Base-by-base conservation (phyloP, 176 grass and related monocot genomes). In the Dendrocalamus sinicus region DNA sequence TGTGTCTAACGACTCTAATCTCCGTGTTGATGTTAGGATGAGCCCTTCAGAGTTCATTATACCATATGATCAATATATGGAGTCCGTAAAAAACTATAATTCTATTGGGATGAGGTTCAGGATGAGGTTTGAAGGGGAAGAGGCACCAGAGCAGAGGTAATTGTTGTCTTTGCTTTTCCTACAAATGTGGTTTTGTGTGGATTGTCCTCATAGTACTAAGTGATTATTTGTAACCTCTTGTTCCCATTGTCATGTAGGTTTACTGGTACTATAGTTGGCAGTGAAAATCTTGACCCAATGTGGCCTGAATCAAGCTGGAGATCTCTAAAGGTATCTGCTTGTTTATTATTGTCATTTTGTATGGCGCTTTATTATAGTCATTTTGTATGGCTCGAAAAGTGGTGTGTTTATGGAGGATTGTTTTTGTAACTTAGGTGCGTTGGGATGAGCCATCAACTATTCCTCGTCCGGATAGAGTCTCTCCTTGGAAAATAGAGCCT, bases 51-150 rank as follows among this genome's bases (percentile, higher is more conserved):
- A 94, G 89, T 97, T 97, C 86, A 94, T 97, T 69, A 87, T 97
- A 89, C 92, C 92, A 13, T 97, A 82, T 85, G 90, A 92, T 81
- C 94, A 89, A 52, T 97, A 97, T 76, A 89, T 91, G 90, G 92
- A 94, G 75, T 88, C 92, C 14, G 57, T 88, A 0, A 97, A 94
- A 70, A 89, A 87, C 82, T 93, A 94, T 32, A 93, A 90, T 67
- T 91, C 92, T 4, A 91, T 92, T 6, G 95, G 92, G 66, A 97
- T 94, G 92, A 91, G 92, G 75, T 97, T 94, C 77, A 92, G 91
- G 60, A 97, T 97, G 95, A 90, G 92, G 58, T 97, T 97, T 89
- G 95, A 97, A 91, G 92, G 90, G 8, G 95, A 94, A 82, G 95
- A 97, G 78, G 86, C 92, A 3, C 95, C 92, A 52, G 94, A 94